Percentiles rank a stretch among this genome's conserved stretches.
These are phyloP conservation scores for Ceratobasidium sp. DNA, from an alignment of 1,284 basidiomycete species.

Conservation along the genomic window DNA sequence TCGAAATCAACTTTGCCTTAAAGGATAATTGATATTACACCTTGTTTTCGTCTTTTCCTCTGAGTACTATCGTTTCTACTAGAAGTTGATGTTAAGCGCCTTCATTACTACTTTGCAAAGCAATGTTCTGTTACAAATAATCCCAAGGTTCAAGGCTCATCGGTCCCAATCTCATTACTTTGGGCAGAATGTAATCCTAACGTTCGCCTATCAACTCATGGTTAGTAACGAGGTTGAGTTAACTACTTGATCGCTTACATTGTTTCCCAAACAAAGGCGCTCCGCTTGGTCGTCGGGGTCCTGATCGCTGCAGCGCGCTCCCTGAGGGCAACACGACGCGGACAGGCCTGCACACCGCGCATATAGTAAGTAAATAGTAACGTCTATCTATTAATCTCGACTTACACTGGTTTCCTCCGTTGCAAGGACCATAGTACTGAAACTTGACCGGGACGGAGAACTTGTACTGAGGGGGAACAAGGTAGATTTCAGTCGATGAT, in stretches of 20 bases:
- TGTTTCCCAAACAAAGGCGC: constrained; percentile 6
- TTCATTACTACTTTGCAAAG: too few species aligned
- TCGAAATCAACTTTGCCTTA: too few species aligned
- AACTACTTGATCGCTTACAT: neutral
- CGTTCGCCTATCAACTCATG: neutral
- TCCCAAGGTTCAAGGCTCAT: too few species aligned
- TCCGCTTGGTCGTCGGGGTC: neutral
- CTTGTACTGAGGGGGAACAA: neutral
- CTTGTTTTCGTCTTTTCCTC: too few species aligned
- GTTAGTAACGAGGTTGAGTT: neutral
- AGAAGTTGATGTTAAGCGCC: too few species aligned
- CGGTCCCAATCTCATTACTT: neutral
- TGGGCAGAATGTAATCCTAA: constrained; percentile 13
- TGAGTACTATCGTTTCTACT: too few species aligned
- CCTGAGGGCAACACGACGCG: constrained; percentile 5
- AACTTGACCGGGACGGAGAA: constrained; percentile 13
- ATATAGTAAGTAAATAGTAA: neutral
- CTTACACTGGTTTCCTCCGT: constrained; percentile 5
- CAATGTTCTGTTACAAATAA: too few species aligned
- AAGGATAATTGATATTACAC: too few species aligned
- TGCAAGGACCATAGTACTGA: constrained; percentile 9
- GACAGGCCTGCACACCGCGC: neutral
- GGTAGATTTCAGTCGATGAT: neutral
- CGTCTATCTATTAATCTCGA: neutral
- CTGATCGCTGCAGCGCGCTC: neutral